Evolutionary conservation across 2,329 filamentous ascomycete genomes (phyloP).

Genomic region (Fusarium dlaminii): DNA sequence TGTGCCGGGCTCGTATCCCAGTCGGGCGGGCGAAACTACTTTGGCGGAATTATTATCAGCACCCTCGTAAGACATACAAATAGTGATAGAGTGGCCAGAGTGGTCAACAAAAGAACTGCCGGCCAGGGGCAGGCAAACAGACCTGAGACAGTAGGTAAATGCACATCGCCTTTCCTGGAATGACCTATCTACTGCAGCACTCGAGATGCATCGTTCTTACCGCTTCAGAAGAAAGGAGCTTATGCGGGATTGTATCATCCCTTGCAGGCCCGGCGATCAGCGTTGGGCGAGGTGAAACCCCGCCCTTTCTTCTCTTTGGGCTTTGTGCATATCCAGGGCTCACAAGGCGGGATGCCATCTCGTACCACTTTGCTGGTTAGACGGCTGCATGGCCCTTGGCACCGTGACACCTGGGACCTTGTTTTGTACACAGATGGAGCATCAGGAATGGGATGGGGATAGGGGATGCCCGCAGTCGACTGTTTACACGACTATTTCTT

Average conservation of each 20-base stretch:
- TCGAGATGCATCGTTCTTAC: slow-evolving; percentile 6
- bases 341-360: slow-evolving; percentile 32
- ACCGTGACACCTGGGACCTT: slow-evolving; percentile 4
- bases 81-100: neutral
- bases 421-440: slow-evolving; percentile 1
- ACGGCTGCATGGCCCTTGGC: slow-evolving; percentile 30
- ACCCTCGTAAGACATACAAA: neutral
- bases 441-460: neutral
- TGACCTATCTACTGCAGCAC: neutral
- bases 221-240: slow-evolving; percentile 5
- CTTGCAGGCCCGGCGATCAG: slow-evolving; percentile 38
- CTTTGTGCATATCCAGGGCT: slow-evolving; percentile 33
- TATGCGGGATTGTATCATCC: slow-evolving; percentile 24
- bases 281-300: slow-evolving; percentile 27
- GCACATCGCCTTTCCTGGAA: neutral
- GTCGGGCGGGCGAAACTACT: neutral
- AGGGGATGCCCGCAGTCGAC: neutral
- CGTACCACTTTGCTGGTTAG: slow-evolving; percentile 35
- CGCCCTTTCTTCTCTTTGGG: slow-evolving; percentile 36
- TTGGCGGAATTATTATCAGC: neutral
- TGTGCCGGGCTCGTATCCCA: neutral
- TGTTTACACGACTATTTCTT: neutral
- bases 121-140: neutral
- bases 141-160: slow-evolving; percentile 4
- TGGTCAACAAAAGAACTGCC: slow-evolving; percentile 9